Base-by-base conservation (phyloP, 176 grass and related monocot genomes). In the Phyllostachys edulis region DNA sequence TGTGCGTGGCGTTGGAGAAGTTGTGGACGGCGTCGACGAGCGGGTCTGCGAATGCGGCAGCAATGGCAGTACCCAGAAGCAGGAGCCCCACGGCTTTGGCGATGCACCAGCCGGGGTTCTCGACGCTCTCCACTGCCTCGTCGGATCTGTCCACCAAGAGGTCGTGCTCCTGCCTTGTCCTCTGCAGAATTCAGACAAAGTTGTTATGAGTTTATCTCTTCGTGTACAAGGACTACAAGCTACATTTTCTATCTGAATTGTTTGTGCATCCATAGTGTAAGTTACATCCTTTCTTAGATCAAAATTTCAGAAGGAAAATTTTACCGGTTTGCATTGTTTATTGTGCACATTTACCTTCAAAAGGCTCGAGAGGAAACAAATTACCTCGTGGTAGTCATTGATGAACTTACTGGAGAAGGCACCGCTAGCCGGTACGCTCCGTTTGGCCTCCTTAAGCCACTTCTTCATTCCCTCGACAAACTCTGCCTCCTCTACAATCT, bases 1-100 rank as follows among this genome's bases (percentile, higher is more conserved):
- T 99, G 63, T 80, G 85, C 11, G 96, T 89, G 40, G 96, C 93
- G 11, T 84, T 66, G n/a, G 96, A 99, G 80, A 99, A 96, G 70
- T 96, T 94, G 84, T 96, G 87, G 70, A 99, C 91, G 13, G 96
- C 81, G 26, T 99, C 96, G 40, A 99, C 96, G n/a, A 99, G 91
- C 0, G 96, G 96, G 70, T 99, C 96, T 0, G 96, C 96, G 36
- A 92, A 96, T 36, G 89, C 82, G 5, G 93, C 96, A 34, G 86
- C 94, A 42, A 99, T 94, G 71, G 73, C 81, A 21, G 88, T 85
- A 10, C 96, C 96, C 1, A 99, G 71, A 54, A 99, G 24, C 83
- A 99, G 82, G 44, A 89, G 76, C 0, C 75, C 80, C 63, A 99
- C 66, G 0, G 93, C 93, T 67, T 96, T 94, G 76, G 91, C 66